A percentile compares a stretch with the other conserved stretches of the same genome.
Conservation (phyloP, 495 filamentous ascomycete species). For the Rhizodiscina lignyota region DNA sequence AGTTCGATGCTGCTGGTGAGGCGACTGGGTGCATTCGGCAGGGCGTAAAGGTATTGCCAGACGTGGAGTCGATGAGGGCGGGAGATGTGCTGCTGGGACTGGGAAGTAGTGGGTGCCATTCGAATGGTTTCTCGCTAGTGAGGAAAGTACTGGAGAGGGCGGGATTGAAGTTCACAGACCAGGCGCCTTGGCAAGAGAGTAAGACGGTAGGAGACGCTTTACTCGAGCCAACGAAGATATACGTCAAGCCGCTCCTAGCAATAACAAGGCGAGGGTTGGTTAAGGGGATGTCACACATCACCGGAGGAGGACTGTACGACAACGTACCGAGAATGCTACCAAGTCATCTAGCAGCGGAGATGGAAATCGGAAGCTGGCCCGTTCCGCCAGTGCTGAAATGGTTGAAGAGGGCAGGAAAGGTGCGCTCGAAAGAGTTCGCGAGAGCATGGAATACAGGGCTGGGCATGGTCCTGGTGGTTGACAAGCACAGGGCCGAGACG, state of each 20-base stretch:
- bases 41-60: conserved; percentile 50
- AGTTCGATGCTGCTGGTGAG: conserved; percentile 82
- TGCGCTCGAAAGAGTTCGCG: conserved; percentile 59
- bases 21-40: conserved; percentile 66
- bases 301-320: conserved; percentile 78
- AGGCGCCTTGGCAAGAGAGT: conserved; percentile 52
- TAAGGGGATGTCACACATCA: conserved; percentile 92
- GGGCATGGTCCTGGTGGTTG: conserved; percentile 79
- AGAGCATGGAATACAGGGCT: conserved; percentile 88
- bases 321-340: conserved; percentile 93
- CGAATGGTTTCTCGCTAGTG: conserved; percentile 89
- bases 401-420: conserved; percentile 63
- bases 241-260: conserved; percentile 23
- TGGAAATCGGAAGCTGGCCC: conserved; percentile 57
- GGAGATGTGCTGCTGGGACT: conserved; percentile 80
- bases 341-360: conserved; percentile 48
- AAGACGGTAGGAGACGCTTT: conserved; percentile 52
- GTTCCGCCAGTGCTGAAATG: conserved; percentile 65
- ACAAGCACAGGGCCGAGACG: conserved; percentile 32
- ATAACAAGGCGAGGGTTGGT: conserved; percentile 37
- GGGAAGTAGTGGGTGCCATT: conserved; percentile 70
- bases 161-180: conserved; percentile 48
- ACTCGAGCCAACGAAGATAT: conserved; percentile 35
- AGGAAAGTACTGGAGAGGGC: conserved; percentile 65
- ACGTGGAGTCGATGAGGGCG: conserved; percentile 52